Conservation (phyloP, 148 eudicot genomes). For the Rhododendron henanense region DNA sequence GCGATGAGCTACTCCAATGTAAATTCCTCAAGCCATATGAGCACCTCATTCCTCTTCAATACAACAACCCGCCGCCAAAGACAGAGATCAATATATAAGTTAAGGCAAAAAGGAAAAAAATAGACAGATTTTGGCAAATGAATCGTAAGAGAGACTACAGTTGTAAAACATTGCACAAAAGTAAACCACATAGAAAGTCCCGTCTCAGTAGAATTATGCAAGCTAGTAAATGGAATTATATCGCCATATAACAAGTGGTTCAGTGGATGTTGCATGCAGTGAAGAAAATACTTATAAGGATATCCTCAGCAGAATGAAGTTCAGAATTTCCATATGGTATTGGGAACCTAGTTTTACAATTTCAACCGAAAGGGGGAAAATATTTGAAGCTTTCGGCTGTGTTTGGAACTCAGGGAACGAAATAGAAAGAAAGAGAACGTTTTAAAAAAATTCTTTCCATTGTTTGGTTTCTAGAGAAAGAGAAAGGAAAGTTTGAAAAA, state of each 20-base stretch:
- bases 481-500: no score
- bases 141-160: background rate
- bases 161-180: background rate
- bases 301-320: background rate
- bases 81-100: background rate
- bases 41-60: constrained; percentile 86
- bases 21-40: constrained; percentile 93
- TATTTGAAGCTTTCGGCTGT: background rate
- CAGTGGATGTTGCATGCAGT: background rate
- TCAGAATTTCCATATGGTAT: background rate
- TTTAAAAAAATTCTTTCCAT: no score
- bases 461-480: no score
- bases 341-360: background rate
- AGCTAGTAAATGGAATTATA: background rate
- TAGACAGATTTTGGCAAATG: background rate
- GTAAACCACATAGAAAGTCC: background rate
- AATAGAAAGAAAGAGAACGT: background rate
- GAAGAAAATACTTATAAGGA: background rate
- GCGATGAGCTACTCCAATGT: constrained; percentile 38
- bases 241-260: background rate
- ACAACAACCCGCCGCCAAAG: background rate
- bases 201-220: background rate
- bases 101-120: background rate
- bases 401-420: background rate
- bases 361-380: background rate